Evolutionary conservation across 148 eudicot species (phyloP).

Genomic region (Cornus suecica): DNA sequence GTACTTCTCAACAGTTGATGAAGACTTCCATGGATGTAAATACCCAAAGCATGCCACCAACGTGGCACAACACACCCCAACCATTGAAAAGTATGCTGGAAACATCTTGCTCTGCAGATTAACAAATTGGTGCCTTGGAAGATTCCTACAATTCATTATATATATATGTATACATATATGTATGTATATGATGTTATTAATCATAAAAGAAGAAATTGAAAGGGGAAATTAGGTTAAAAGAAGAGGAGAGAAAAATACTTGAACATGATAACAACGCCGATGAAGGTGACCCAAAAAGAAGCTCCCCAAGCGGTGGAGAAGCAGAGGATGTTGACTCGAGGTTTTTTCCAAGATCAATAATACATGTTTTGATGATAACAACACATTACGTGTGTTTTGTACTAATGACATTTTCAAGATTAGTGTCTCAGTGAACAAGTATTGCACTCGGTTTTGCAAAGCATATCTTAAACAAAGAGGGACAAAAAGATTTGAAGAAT

Average conservation of each 20-base stretch:
- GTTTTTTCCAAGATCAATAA: too few relatives aligned
- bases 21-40: slow-evolving; percentile 85
- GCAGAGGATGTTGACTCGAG: too few relatives aligned
- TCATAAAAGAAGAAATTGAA: background rate
- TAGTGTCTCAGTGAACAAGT: too few relatives aligned
- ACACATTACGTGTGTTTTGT: too few relatives aligned
- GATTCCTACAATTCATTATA: slow-evolving; percentile 46
- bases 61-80: slow-evolving; percentile 78
- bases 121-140: slow-evolving; percentile 96
- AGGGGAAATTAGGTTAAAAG: background rate
- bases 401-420: too few relatives aligned
- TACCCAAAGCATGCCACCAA: slow-evolving; percentile 77
- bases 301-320: slow-evolving; percentile 96
- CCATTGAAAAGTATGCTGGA: slow-evolving; percentile 88
- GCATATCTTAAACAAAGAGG: too few relatives aligned
- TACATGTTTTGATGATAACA: too few relatives aligned
- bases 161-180: too few relatives aligned
- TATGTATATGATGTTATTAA: background rate
- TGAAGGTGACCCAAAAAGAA: slow-evolving; percentile 94
- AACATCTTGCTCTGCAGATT: slow-evolving; percentile 98
- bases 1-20: slow-evolving; percentile 64
- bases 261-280: slow-evolving; percentile 99
- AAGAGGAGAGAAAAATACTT: slow-evolving; percentile 35
- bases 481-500: too few relatives aligned
- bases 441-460: too few relatives aligned